A percentile compares a stretch with the other conserved stretches of the same genome.
Conservation (phyloP, 2,329 filamentous ascomycete species). For the Xylaria sp. region DNA sequence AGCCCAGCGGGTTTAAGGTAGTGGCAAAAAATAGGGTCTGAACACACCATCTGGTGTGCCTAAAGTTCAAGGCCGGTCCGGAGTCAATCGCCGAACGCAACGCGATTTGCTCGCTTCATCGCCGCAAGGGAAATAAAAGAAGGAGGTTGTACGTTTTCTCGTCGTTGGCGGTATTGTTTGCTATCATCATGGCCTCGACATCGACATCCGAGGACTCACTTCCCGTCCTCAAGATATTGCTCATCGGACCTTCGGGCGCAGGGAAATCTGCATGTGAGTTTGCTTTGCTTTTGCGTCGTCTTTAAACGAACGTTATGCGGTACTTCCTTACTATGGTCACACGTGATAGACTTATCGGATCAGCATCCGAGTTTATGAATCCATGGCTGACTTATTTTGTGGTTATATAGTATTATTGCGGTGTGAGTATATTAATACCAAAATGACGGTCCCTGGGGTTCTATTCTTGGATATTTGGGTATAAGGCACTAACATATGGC, state of each 20-base stretch:
- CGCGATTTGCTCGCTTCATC: not conserved
- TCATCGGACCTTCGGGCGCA: conserved; percentile 66
- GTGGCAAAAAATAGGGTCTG: not conserved
- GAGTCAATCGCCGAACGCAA: not conserved
- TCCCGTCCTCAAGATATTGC: conserved; percentile 63
- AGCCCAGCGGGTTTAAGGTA: not conserved
- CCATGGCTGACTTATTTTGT: conserved; percentile 21
- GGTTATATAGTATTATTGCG: conserved; percentile 60
- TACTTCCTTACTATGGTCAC: not conserved
- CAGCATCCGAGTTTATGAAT: conserved; percentile 11
- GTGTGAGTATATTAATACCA: conserved; percentile 45
- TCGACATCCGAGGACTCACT: conserved; percentile 56
- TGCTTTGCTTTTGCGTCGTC: not conserved
- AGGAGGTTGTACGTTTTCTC: not conserved
- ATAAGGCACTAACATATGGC: conserved; percentile 16
- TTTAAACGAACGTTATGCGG: not conserved
- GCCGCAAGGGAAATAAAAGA: not conserved
- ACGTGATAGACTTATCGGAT: not conserved
- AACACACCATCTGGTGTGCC: too few relatives aligned
- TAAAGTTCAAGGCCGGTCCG: not conserved
- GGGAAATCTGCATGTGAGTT: conserved; percentile 66
- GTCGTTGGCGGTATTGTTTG: not conserved
- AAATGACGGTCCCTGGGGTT: not conserved
- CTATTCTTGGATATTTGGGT: not conserved
- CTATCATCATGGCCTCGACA: conserved; percentile 50